Base-by-base conservation (phyloP, 2,329 filamentous ascomycete genomes). In the Lachnellula arida region DNA sequence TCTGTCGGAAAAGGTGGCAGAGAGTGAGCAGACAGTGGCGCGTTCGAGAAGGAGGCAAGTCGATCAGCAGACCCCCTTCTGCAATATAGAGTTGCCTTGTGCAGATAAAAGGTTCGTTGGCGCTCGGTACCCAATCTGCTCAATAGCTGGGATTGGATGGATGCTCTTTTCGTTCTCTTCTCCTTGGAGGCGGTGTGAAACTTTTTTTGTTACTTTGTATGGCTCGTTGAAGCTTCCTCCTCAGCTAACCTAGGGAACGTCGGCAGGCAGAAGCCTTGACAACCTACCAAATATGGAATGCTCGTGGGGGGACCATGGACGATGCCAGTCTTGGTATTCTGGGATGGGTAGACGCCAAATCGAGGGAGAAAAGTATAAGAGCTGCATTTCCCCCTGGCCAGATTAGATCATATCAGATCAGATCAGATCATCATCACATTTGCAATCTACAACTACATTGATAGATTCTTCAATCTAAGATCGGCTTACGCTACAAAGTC, bases 41-140 rank as follows among this genome's bases (percentile, higher is more conserved):
- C 37, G 40, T 22, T 46, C 23, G 5, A 37, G 25, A 15, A 42
- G 23, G n/a, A 46, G 6, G 17, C 11, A 15, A 37, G 34, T n/a
- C 23, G 34, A 57, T 54, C 51, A 57, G 51, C 55, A 53, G 55
- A 57, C 51, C 55, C 51, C 55, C 32, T 22, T 23, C n/a, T 46
- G 34, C 40, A 44, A 46, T 44, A 40, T 51, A 32, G 9, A 46
- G n/a, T 35, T 44, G 23, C 42, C 35, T 25, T 35, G 15, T 52
- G 49, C n/a, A 15, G 23, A 22, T 22, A n/a, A 23, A 32, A 32
- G 22, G 23, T 47, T 32, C 23, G 44, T 32, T 47, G 49, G 42
- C 54, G 34, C 22, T 42, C 48, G 48, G 51, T 48, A 51, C 23
- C 22, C 17, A 47, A 7, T 15, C 28, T 47, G 44, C 42, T 14